Conservation (phyloP, 2,329 filamentous ascomycete species). For the Metarhizium guizhouense region DNA sequence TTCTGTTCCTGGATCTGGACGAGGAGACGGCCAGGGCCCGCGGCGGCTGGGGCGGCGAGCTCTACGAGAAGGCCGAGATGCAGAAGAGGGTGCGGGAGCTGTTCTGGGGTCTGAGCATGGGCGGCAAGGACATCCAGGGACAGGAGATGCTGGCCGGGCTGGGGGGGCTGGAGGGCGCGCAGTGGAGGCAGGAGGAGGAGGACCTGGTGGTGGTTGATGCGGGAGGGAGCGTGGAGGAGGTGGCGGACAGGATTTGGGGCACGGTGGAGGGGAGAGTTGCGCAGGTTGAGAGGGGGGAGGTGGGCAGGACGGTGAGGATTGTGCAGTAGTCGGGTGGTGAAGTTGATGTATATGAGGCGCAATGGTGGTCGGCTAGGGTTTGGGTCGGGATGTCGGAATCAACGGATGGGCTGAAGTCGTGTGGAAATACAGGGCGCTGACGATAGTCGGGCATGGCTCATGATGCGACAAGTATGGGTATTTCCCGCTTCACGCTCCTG, state of each 20-base stretch:
- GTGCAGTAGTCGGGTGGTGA: slow-evolving; percentile 17
- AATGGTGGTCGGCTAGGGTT: too few species aligned
- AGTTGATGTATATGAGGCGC: too few species aligned
- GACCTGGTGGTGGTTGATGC: slow-evolving; percentile 48
- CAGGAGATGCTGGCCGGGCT: slow-evolving; percentile 13
- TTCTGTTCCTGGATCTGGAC: slow-evolving; percentile 78
- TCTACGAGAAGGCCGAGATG: slow-evolving; percentile 80
- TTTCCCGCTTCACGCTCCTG: too few species aligned
- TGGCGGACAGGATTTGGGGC: slow-evolving; percentile 47
- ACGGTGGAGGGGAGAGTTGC: slow-evolving; percentile 38
- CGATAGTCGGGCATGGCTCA: too few species aligned
- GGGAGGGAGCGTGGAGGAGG: slow-evolving; percentile 44
- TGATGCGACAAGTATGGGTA: too few species aligned
- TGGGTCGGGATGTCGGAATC: too few species aligned
- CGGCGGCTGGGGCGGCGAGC: slow-evolving; percentile 82
- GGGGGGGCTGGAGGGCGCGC: slow-evolving; percentile 14
- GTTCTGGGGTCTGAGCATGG: slow-evolving; percentile 52
- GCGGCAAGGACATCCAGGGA: slow-evolving; percentile 25
- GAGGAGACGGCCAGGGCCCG: slow-evolving; percentile 62
- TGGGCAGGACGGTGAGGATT: slow-evolving; percentile 35
- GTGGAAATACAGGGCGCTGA: too few species aligned
- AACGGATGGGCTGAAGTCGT: too few species aligned
- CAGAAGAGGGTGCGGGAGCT: slow-evolving; percentile 69
- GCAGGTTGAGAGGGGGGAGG: slow-evolving; percentile 39
- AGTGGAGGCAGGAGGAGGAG: slow-evolving; percentile 40